Evolutionary conservation across 2,329 filamentous ascomycete genomes (phyloP).

Genomic region (Metarhizium guizhouense): DNA sequence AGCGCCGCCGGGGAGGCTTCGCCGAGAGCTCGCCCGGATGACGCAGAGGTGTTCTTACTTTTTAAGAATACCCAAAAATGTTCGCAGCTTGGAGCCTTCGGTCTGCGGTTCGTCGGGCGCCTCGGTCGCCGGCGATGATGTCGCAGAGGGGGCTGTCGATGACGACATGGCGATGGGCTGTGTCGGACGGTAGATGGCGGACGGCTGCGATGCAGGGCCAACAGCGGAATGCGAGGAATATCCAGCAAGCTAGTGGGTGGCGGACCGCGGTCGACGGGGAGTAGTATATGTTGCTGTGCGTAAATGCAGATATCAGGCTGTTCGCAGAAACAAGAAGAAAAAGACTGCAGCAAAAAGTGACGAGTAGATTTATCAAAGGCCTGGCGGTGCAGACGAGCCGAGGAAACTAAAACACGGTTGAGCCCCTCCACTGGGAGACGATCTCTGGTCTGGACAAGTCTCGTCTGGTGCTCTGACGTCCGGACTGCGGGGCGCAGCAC

Average conservation of each 20-base stretch:
- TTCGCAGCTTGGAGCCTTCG: slow-evolving; percentile 82
- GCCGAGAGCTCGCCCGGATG: slow-evolving; percentile 4
- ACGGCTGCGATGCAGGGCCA: not conserved
- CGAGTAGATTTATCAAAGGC: too few species aligned
- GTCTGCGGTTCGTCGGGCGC: slow-evolving; percentile 45
- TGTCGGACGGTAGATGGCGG: not conserved
- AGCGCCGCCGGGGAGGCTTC: slow-evolving; percentile 6
- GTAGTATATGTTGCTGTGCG: not conserved
- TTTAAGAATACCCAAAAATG: slow-evolving; percentile 77
- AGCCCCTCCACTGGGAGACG: not conserved
- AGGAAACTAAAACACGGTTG: not conserved
- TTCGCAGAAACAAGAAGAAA: not conserved
- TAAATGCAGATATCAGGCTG: not conserved
- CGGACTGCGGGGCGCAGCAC: too few species aligned
- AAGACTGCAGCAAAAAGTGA: not conserved
- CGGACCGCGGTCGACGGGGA: not conserved
- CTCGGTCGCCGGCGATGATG: slow-evolving; percentile 22
- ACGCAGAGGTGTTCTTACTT: slow-evolving; percentile 51
- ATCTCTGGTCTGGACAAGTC: not conserved
- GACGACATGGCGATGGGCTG: slow-evolving; percentile 24
- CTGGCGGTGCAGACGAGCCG: not conserved
- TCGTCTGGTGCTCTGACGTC: not conserved
- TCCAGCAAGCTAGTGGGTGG: not conserved
- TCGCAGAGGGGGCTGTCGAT: slow-evolving; percentile 23
- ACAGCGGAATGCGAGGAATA: not conserved